phyloP scores from a whole-genome alignment of 2,329 filamentous ascomycete species.

The Fusarium azukiicola region DNA sequence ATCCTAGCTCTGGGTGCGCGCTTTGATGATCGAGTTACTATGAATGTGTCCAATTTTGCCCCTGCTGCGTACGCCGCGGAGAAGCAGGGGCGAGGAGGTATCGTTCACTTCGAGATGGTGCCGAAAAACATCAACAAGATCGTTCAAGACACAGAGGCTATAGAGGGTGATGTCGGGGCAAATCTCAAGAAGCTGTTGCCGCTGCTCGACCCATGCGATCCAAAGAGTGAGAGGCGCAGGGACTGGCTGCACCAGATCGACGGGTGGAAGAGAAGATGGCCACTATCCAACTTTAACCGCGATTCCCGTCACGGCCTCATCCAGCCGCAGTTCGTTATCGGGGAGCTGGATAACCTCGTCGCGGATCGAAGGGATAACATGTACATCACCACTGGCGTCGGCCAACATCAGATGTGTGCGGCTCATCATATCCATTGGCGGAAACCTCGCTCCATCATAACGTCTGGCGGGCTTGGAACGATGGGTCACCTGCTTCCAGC shows the following conservation, averaged over 20 bases:
- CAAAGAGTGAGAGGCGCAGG: constrained; percentile 78
- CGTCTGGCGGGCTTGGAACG: constrained; percentile 91
- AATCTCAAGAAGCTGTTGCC: constrained; percentile 90
- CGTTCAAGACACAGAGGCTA: constrained; percentile 95
- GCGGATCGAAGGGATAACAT: constrained; percentile 89
- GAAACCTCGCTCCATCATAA: constrained; percentile 95
- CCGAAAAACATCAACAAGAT: constrained; percentile 99
- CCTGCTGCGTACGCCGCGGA: constrained; percentile 93
- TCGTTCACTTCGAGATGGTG: constrained; percentile 99
- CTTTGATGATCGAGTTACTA: constrained; percentile 97
- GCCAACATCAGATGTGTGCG: constrained; percentile 99
- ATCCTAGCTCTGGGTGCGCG: constrained; percentile 96
- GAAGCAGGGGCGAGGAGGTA: constrained; percentile 92
- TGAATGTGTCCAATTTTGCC: constrained; percentile 91
- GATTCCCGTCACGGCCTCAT: constrained; percentile 89
- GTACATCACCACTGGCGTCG: constrained; percentile 95
- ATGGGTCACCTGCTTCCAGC: constrained; percentile 98
- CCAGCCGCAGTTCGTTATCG: constrained; percentile 96
- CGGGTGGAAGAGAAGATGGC: constrained; percentile 95
- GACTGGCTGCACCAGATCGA: constrained; percentile 96
- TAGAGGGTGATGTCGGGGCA: constrained; percentile 94
- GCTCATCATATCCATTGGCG: constrained; percentile 98
- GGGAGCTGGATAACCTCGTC: constrained; percentile 93
- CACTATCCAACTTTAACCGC: constrained; percentile 89
- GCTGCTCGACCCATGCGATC: constrained; percentile 80